Percentiles rank a stretch among this genome's conserved stretches.
Evolutionary conservation across 78 protist species (phyloP).

Genomic region (Dictyostelium brefeldianum): DNA sequence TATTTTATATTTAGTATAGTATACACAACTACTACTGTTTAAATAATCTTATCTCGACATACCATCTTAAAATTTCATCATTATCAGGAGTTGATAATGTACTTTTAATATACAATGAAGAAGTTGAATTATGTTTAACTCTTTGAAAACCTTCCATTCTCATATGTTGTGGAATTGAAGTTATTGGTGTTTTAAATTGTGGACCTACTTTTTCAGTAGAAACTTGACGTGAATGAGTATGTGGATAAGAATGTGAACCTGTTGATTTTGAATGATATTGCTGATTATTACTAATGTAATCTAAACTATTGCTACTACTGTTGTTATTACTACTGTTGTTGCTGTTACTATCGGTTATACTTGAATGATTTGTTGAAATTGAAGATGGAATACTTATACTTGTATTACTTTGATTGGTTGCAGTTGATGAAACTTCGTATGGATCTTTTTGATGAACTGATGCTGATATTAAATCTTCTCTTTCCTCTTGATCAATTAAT

Average conservation of each 20-base stretch:
- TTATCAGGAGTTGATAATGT: slow-evolving; percentile 77
- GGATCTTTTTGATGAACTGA: slow-evolving; percentile 29
- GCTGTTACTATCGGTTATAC: neutral
- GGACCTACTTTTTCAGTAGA: slow-evolving; percentile 75
- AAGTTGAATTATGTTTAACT: slow-evolving; percentile 68
- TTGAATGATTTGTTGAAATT: neutral
- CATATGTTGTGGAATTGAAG: slow-evolving; percentile 76
- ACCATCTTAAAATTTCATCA: slow-evolving; percentile 63
- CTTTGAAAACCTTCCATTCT: slow-evolving; percentile 80
- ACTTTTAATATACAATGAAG: slow-evolving; percentile 71
- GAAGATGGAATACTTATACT: neutral
- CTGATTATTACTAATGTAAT: neutral
- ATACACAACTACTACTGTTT: neutral
- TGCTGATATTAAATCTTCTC: slow-evolving; percentile 29
- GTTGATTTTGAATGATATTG: slow-evolving; percentile 1
- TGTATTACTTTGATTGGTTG: neutral
- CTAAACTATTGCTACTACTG: neutral
- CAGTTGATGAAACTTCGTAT: slow-evolving; percentile 4
- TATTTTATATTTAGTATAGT: no score
- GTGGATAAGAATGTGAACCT: slow-evolving; percentile 25
- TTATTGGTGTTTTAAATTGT: slow-evolving; percentile 71
- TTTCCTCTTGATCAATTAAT: slow-evolving; percentile 13
- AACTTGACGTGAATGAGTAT: slow-evolving; percentile 62
- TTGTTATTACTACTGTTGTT: neutral
- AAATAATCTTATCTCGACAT: no score